Conservation (phyloP, 306 rosid species). For the Glycine latifolia region DNA sequence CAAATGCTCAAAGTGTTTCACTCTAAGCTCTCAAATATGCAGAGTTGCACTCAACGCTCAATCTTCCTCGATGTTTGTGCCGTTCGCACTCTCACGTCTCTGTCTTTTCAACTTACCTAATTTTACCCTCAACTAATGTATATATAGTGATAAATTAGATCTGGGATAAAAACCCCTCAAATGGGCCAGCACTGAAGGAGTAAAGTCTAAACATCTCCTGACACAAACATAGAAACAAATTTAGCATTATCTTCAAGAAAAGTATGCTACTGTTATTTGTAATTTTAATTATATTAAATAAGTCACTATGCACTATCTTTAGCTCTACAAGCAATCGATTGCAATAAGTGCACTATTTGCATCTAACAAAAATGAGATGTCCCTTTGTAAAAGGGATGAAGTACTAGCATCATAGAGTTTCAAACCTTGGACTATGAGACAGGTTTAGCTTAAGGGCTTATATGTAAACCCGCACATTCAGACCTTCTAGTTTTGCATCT, state of each 20-base stretch:
- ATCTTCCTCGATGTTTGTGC: no score
- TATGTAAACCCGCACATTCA: slow-evolving; percentile 70
- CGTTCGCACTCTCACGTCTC: no score
- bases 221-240: no score
- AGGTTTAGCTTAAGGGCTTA: slow-evolving; percentile 53
- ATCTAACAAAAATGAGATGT: slow-evolving; percentile 11
- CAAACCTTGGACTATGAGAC: slow-evolving; percentile 61
- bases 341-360: slow-evolving; percentile 30
- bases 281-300: slow-evolving; percentile 28
- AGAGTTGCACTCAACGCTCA: no score
- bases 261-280: neutral
- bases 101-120: no score
- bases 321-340: slow-evolving; percentile 4
- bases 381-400: slow-evolving; percentile 37
- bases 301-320: neutral
- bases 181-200: no score
- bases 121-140: no score
- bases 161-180: no score
- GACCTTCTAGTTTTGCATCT: slow-evolving; percentile 58
- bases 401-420: slow-evolving; percentile 26
- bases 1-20: no score
- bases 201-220: no score
- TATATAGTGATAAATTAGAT: no score
- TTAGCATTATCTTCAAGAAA: slow-evolving; percentile 6
- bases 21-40: no score